phyloP scores from a whole-genome alignment of 306 rosid species.

The Amphicarpaea edgeworthii region DNA sequence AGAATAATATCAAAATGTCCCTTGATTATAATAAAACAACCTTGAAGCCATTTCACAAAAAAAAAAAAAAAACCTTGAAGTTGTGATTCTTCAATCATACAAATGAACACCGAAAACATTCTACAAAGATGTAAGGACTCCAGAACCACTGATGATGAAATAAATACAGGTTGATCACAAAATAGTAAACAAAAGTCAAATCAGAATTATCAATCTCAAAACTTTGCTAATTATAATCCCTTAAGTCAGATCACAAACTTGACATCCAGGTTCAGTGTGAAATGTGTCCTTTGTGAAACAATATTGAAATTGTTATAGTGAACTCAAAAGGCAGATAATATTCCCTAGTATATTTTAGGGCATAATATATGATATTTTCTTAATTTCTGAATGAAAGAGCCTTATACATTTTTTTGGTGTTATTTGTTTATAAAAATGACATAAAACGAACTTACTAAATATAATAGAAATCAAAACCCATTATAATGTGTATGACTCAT shows the following conservation, averaged over 20 bases:
- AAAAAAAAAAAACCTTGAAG: no score
- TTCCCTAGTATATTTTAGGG: no score
- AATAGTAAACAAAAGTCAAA: neutral
- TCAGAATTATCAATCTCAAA: neutral
- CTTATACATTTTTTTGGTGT: no score
- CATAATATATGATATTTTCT: no score
- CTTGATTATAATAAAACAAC: constrained; percentile 13
- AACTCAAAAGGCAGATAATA: constrained; percentile 1
- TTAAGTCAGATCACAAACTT: neutral
- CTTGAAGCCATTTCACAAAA: no score
- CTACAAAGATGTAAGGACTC: no score
- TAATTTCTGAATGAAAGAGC: no score
- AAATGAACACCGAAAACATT: constrained; percentile 28
- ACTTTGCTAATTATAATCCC: neutral
- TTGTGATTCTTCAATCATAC: constrained; percentile 1
- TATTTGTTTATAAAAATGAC: no score
- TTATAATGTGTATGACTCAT: no score
- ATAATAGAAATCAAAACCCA: no score
- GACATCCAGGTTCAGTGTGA: neutral
- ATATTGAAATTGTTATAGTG: neutral
- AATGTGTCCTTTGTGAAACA: neutral
- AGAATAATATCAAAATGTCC: constrained; percentile 1
- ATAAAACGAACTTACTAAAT: no score
- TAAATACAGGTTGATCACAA: neutral
- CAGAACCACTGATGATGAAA: neutral